Evolutionary conservation across 176 grass and related monocot species (phyloP), one percentile per base, ranked within the genome.

Genomic region (Juncus effusus): DNA sequence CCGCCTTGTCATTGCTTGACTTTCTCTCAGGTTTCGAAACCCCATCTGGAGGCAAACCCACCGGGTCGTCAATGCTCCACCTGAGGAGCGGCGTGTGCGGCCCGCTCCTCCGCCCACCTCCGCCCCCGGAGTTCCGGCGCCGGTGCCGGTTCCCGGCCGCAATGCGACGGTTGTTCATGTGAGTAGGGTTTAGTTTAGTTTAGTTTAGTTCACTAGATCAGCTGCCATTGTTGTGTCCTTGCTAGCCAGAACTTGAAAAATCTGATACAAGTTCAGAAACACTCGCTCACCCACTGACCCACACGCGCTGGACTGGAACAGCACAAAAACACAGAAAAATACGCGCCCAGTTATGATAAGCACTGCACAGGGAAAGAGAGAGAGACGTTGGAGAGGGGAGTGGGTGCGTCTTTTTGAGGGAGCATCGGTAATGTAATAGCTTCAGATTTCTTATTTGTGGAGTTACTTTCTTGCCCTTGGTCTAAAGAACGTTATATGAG

Each of bases 51-150:
- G 68, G 68, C 12, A 72, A 72, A 52, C 38, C 40, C 11, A 72
- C 68, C 13, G 38, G 58, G 10, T 72, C 75, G 13, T 78, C 75
- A 56, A 86, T 62, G 69, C 79, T 87, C 94, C 94, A 97, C 35
- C 77, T 68, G 12, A 92, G 83, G 42, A 92, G 85, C 14, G 88
- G 94, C 57, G 88, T 97, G 11, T 77, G 16, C 12, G 88, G 88
- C 7, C 88, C 80, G 63, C 88, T 84, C 67, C 82, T 80, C 77
- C 80, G 65, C 13, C 79, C 80, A 9, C 80, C 71, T 0, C 82
- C 63, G 0, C 60, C 60, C 5, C 41, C 62, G 0, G 73, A 62
- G 3, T 0, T 38, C 6, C 38, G 80, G 13, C 56, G 53, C 36
- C 14, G 80, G 45, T 57, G 76, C 57, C 74, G 59, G 67, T 2